A percentile compares a stretch with the other conserved stretches of the same genome.
These are phyloP conservation scores for Gonium pectorale DNA, from an alignment of 139 green algal species.

Conservation along the genomic window DNA sequence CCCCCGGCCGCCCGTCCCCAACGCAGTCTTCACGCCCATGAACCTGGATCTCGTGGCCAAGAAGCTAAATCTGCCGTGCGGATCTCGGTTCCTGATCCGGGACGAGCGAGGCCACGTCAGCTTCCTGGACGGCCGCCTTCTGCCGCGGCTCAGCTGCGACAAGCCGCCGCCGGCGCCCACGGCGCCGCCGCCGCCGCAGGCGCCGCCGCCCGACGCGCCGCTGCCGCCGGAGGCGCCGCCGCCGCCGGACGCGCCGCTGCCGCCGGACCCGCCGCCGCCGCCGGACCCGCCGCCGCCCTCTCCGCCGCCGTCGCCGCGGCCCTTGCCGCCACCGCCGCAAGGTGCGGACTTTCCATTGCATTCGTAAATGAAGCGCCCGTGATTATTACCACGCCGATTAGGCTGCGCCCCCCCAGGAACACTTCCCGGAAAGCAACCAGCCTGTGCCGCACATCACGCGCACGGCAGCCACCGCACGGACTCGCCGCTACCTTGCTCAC, in stretches of 20 bases:
- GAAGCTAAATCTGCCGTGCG: slow-evolving; percentile 2
- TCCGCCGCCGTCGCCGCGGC: background rate
- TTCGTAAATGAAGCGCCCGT: too few species aligned
- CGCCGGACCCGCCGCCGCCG: background rate
- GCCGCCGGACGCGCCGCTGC: background rate
- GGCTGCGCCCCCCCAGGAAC: too few species aligned
- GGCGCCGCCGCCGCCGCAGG: background rate
- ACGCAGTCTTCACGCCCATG: background rate
- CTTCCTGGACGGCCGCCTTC: background rate
- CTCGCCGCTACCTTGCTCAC: too few species aligned
- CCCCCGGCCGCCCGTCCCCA: too few species aligned
- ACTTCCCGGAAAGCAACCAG: too few species aligned
- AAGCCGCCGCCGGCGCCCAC: background rate
- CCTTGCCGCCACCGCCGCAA: background rate
- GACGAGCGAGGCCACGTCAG: background rate
- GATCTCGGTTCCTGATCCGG: background rate
- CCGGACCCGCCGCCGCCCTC: background rate
- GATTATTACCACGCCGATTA: too few species aligned
- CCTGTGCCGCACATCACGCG: too few species aligned
- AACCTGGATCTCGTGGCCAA: background rate
- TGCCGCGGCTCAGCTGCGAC: background rate
- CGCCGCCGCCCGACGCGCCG: background rate
- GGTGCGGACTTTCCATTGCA: too few species aligned
- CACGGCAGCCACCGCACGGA: too few species aligned
- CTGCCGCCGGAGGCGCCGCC: background rate